Evolutionary conservation across 1,284 basidiomycete species (phyloP), one percentile per base, ranked within the genome.

Genomic region (Ustilago nuda): DNA sequence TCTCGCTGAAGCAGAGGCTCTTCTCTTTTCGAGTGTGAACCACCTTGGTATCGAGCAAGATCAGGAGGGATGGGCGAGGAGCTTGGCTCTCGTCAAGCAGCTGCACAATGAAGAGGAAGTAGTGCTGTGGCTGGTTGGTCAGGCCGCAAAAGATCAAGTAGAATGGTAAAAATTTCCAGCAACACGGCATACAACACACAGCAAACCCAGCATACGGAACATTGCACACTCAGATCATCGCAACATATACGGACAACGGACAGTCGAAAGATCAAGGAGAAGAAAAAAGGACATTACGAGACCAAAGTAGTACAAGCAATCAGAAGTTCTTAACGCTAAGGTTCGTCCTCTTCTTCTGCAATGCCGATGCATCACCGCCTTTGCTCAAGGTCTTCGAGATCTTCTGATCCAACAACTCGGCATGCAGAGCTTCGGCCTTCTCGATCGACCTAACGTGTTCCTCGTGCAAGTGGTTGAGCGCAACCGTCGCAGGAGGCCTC

Each of bases 321-420:
- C 32, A 77, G 50, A 77, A 77, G 66, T 73, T 73, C 55, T 77
- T 77, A 48, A 52, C 63, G 64, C 70, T 73, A 11, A 70, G 60
- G 57, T 77, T 79, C 36, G 77, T 79, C 30, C 70, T 43, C 56
- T 71, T 69, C 66, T 71, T 66, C 73, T 76, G 71, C 7, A 79
- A 56, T 9, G 59, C 64, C 17, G 61, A 43, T 13, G 74, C 66
- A 60, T 80, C 79, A n/a, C 76, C 78, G 36, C 79, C 79, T 4
- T 72, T 48, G 61, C 74, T 77, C 53, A 77, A 45, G 35, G 69
- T 73, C 39, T 70, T 19, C 13, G 66, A 63, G 71, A 80, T 80
- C 58, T 72, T 76, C 58, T 73, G 56, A 45, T 81, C 78, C 45
- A 82, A 65, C 39, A 82, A 30, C 56, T 82, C 79, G 23, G 77